Conservation (phyloP, 1,284 basidiomycete species). For the Exobasidium cylindrosporum region DNA sequence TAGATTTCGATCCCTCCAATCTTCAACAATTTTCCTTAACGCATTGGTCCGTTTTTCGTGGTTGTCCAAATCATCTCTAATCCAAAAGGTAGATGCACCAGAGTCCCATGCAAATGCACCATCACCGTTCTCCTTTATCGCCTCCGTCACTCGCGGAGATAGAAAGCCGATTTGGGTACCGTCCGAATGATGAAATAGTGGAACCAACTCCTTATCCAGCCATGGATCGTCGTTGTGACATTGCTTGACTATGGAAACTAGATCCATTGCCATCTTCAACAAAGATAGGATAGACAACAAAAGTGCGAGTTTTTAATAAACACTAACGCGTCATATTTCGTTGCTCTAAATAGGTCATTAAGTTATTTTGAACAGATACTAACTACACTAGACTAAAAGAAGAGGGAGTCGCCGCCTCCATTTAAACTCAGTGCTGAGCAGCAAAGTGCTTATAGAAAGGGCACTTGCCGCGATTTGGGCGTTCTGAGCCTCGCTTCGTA, state of each 20-base stretch:
- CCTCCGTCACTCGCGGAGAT: constrained; percentile 27
- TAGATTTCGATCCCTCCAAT: constrained; percentile 11
- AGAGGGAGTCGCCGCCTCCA: too few relatives aligned
- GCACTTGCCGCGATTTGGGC: too few relatives aligned
- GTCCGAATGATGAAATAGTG: constrained; percentile 25
- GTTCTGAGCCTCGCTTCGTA: too few relatives aligned
- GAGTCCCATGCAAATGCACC: not conserved
- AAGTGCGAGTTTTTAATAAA: too few relatives aligned
- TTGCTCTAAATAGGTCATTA: too few relatives aligned
- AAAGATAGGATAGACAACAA: too few relatives aligned
- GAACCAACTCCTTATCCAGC: constrained; percentile 30
- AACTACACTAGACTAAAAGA: too few relatives aligned
- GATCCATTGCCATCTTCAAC: constrained; percentile 4
- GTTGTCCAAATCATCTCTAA: not conserved
- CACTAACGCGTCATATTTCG: too few relatives aligned
- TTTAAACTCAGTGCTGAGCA: too few relatives aligned
- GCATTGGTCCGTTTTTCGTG: constrained; percentile 5
- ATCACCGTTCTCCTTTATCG: constrained; percentile 16
- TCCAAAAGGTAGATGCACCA: not conserved
- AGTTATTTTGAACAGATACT: too few relatives aligned
- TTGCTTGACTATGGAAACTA: constrained; percentile 34
- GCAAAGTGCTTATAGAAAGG: too few relatives aligned
- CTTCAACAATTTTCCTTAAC: not conserved
- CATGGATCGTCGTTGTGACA: constrained; percentile 51
- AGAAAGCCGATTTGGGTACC: constrained; percentile 49